Percentiles rank a stretch among this genome's conserved stretches.
phyloP scores from a whole-genome alignment of 768 basidiomycete species.

The Mycena belliarum region DNA sequence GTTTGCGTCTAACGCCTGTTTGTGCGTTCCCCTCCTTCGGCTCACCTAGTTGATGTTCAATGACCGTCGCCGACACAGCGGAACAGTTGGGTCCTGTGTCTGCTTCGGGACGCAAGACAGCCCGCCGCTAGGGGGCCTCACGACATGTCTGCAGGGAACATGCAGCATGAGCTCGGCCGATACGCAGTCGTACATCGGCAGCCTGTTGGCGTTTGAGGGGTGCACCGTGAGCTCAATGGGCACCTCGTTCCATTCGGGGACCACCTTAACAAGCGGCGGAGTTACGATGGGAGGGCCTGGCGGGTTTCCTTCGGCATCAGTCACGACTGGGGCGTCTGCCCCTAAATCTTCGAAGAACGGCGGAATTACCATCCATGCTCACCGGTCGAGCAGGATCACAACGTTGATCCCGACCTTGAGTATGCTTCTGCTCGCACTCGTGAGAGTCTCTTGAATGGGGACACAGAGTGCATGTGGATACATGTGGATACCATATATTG shows the following conservation, averaged over 20 bases:
- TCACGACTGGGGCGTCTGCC: background rate
- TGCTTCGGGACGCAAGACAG: background rate
- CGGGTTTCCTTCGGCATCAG: background rate
- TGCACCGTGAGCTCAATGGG: background rate
- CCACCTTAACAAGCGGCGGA: background rate
- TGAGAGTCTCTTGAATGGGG: background rate
- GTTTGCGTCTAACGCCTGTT: background rate
- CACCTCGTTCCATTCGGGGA: background rate
- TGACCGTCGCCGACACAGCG: background rate
- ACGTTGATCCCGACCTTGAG: background rate
- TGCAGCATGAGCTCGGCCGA: background rate
- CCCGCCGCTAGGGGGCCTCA: slow-evolving; percentile 2
- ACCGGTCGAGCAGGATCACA: background rate
- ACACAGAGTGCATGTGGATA: no score
- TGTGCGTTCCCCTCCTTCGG: background rate
- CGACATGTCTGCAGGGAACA: background rate
- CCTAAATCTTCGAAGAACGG: background rate
- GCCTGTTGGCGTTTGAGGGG: background rate
- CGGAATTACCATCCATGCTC: background rate
- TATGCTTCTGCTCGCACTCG: background rate
- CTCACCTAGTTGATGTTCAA: background rate
- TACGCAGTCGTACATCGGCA: background rate
- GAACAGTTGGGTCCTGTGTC: background rate
- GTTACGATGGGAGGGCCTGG: background rate
- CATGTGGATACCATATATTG: no score